phyloP scores from a whole-genome alignment of 1,284 basidiomycete genomes.

The Leccinum subatratum region DNA sequence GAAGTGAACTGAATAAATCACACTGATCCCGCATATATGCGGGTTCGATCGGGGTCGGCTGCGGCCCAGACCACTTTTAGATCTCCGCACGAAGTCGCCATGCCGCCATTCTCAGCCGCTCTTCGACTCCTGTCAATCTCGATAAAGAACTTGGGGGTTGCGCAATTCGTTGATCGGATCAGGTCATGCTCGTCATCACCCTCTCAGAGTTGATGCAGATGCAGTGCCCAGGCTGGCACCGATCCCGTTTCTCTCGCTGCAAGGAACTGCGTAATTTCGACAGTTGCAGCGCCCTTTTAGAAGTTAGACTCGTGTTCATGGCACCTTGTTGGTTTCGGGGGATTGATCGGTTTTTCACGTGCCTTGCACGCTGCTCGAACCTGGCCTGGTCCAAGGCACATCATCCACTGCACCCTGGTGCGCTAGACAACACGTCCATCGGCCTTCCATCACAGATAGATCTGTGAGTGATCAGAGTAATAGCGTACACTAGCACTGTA shows the following conservation, averaged over 20 bases:
- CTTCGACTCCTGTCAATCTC: conserved; percentile 22
- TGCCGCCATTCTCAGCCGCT: conserved; percentile 25
- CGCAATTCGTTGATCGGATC: conserved; percentile 6
- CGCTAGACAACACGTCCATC: conserved; percentile 17
- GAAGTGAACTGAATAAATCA: no score
- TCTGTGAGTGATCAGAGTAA: conserved; percentile 17
- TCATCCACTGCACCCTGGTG: conserved; percentile 11
- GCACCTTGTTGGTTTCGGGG: conserved; percentile 30
- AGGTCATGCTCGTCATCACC: not conserved
- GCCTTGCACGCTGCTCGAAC: conserved; percentile 22
- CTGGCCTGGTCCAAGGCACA: conserved; percentile 27
- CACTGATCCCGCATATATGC: conserved; percentile 33
- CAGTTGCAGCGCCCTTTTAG: conserved; percentile 11
- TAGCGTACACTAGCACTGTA: conserved; percentile 7
- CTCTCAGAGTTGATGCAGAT: not conserved
- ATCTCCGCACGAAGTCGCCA: conserved; percentile 32
- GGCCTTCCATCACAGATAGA: conserved; percentile 16
- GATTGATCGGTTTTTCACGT: conserved; percentile 29
- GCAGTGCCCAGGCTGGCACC: not conserved
- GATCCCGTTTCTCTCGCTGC: not conserved
- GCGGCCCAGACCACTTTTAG: conserved; percentile 35
- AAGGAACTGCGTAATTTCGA: conserved; percentile 2
- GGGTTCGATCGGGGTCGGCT: conserved; percentile 38
- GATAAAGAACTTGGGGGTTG: conserved; percentile 13
- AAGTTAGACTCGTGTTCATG: conserved; percentile 25